phyloP scores from a whole-genome alignment of 257 asterid species.

The Euphrasia confusa region DNA sequence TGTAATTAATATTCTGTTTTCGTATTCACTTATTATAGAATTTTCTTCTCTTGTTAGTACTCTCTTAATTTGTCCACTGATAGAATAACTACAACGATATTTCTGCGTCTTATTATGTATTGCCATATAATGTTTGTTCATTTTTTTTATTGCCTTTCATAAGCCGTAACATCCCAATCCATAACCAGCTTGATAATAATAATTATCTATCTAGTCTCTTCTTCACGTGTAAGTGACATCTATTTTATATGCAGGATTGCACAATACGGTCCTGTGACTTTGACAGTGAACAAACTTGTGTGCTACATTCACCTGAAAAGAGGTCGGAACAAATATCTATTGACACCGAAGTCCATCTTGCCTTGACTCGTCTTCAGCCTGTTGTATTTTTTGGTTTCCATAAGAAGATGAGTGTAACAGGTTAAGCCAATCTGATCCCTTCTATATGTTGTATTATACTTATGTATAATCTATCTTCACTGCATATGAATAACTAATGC shows the following conservation, averaged over 20 bases:
- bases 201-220: constrained; percentile 16
- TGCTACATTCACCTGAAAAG: constrained; percentile 96
- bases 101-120: constrained; percentile 3
- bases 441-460: neutral
- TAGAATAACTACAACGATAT: constrained; percentile 16
- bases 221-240: constrained; percentile 25
- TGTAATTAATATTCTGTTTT: constrained; percentile 16
- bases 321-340: constrained; percentile 82
- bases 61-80: constrained; percentile 5
- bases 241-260: constrained; percentile 62
- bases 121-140: neutral
- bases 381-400: constrained; percentile 97
- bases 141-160: constrained; percentile 11
- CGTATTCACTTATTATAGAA: neutral
- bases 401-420: constrained; percentile 98
- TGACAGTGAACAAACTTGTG: constrained; percentile 93
- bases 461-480: constrained; percentile 13
- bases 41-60: constrained; percentile 7
- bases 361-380: constrained; percentile 95
- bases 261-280: constrained; percentile 99
- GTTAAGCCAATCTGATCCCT: constrained; percentile 32
- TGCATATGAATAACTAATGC: neutral
- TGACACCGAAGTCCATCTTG: constrained; percentile 97
- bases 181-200: constrained; percentile 2
- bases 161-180: constrained; percentile 1